Evolutionary conservation across 495 filamentous ascomycete genomes (phyloP).

Genomic region (Sordaria brevicollis): DNA sequence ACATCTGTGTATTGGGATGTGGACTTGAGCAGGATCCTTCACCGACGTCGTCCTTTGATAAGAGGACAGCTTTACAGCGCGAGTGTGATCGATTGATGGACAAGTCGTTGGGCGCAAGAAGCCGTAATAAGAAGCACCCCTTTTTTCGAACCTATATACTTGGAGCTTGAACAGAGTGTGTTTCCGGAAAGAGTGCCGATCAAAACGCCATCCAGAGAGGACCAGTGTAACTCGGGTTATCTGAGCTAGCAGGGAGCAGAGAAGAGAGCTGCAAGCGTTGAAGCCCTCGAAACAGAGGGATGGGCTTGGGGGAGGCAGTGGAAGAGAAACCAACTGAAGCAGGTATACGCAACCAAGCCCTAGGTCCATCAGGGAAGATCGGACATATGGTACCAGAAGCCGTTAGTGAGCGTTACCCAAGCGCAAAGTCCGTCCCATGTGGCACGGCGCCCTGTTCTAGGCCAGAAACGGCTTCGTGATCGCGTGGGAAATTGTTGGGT

Average conservation of each 20-base stretch:
- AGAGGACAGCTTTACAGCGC: no score
- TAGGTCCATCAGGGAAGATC: background rate
- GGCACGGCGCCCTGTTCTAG: background rate
- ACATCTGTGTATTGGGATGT: no score
- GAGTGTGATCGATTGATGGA: no score
- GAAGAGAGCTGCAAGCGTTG: background rate
- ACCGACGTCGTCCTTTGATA: no score
- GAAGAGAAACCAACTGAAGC: background rate
- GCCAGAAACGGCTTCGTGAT: background rate
- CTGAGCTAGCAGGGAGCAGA: background rate
- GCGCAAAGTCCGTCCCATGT: background rate
- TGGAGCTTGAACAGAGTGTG: no score
- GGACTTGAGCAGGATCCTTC: no score
- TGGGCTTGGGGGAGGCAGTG: background rate
- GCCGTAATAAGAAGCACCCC: no score
- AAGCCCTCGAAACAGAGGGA: background rate
- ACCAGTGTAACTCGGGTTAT: background rate
- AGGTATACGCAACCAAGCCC: background rate
- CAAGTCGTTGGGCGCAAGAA: no score
- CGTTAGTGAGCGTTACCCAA: background rate
- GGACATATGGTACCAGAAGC: background rate
- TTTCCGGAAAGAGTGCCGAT: no score
- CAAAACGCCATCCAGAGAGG: background rate
- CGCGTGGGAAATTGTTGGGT: background rate
- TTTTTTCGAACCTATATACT: no score